Evolutionary conservation across 345 rosid genomes (phyloP).

Genomic region (Bruguiera gymnorhiza): DNA sequence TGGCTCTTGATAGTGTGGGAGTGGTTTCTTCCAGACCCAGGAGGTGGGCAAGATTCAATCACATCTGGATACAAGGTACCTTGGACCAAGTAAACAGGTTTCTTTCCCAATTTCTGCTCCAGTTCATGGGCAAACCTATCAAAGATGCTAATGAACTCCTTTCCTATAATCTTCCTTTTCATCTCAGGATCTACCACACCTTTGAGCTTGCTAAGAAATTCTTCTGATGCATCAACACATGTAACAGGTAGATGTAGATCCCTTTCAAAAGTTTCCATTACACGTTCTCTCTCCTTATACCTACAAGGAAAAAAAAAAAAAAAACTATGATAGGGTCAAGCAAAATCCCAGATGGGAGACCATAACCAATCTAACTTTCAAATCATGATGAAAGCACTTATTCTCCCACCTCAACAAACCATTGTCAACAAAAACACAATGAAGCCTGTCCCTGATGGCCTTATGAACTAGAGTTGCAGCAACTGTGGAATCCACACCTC

Average conservation of each 20-base stretch:
- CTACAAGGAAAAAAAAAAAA: constrained; percentile 30
- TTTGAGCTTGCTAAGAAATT: constrained; percentile 77
- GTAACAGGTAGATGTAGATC: constrained; percentile 90
- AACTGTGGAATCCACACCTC: constrained; percentile 98
- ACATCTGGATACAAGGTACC: constrained; percentile 97
- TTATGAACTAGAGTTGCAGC: constrained; percentile 95
- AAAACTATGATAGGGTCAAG: neutral
- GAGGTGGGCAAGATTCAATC: constrained; percentile 99
- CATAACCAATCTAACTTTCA: neutral
- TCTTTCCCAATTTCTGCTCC: constrained; percentile 74
- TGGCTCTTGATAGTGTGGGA: constrained; percentile 98
- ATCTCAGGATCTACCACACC: constrained; percentile 89
- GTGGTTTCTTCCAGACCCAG: constrained; percentile 83
- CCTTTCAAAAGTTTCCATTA: constrained; percentile 78
- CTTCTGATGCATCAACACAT: constrained; percentile 75
- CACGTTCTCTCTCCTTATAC: constrained; percentile 91
- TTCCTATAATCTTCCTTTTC: constrained; percentile 92
- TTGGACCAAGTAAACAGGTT: constrained; percentile 81
- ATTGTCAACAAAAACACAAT: constrained; percentile 92
- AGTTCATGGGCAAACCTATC: constrained; percentile 74
- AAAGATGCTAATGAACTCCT: constrained; percentile 76
- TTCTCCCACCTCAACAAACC: constrained; percentile 71
- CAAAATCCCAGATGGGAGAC: neutral
- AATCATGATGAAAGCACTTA: neutral
- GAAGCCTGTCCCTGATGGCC: constrained; percentile 95